Conservation (phyloP, 2,329 filamentous ascomycete species). For the Paracoccidioides brasiliensis region DNA sequence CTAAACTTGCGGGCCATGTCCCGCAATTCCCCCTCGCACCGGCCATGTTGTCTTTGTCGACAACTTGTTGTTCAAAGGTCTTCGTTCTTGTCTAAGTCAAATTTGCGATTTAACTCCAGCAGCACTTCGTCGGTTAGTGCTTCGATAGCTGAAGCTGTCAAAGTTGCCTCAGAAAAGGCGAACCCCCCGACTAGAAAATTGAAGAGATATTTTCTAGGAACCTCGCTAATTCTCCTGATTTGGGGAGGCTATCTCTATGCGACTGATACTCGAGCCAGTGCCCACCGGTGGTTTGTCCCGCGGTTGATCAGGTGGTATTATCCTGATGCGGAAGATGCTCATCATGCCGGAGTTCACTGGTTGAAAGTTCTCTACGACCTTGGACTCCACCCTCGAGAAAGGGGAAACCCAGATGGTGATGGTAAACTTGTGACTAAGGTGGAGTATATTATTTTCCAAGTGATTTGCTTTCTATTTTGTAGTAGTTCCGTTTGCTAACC, state of each 20-base stretch:
- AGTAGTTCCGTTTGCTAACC: neutral
- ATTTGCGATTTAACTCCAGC: conserved; percentile 2
- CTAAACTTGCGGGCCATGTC: neutral
- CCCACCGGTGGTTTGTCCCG: conserved; percentile 54
- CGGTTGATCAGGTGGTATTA: conserved; percentile 30
- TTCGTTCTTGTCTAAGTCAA: neutral
- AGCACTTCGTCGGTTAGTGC: neutral
- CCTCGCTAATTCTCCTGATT: conserved; percentile 38
- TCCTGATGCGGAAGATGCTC: conserved; percentile 63
- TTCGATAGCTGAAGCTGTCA: neutral
- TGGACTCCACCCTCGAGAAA: conserved; percentile 69
- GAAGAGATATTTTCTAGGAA: conserved; percentile 26
- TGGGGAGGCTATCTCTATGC: conserved; percentile 49
- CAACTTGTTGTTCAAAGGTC: neutral
- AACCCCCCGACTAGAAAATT: neutral
- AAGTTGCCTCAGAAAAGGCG: neutral
- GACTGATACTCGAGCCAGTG: conserved; percentile 61
- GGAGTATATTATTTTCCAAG: neutral
- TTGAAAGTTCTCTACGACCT: conserved; percentile 62
- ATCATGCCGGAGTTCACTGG: conserved; percentile 59
- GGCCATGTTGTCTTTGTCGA: neutral
- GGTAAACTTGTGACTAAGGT: conserved; percentile 43
- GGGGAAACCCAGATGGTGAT: conserved; percentile 45
- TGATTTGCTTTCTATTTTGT: neutral
- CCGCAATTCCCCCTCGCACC: neutral